Evolutionary conservation across 768 basidiomycete genomes (phyloP).

Genomic region (Rhodotorula diobovata): DNA sequence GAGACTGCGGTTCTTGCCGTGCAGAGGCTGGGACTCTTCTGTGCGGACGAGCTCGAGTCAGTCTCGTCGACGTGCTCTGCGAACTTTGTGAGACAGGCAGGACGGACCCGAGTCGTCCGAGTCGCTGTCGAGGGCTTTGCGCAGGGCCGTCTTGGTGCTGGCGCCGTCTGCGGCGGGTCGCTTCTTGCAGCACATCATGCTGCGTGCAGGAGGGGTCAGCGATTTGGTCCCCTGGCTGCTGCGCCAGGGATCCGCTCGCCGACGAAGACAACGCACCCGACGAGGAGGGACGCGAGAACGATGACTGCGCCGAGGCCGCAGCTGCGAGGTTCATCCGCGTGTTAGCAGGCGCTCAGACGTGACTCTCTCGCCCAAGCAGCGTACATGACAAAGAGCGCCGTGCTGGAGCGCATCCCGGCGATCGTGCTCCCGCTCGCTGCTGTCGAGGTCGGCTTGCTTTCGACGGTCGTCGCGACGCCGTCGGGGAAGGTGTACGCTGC

Average conservation of each 20-base stretch:
- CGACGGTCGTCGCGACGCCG: constrained; percentile 1
- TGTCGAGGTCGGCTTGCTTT: neutral
- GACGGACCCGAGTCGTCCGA: neutral
- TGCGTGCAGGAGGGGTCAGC: neutral
- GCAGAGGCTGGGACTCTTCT: neutral
- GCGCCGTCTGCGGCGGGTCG: neutral
- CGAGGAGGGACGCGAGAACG: constrained; percentile 1
- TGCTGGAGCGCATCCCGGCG: neutral
- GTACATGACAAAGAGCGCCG: constrained; percentile 26
- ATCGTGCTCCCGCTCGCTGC: neutral
- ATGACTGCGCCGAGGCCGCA: constrained; percentile 44
- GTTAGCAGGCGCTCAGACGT: neutral
- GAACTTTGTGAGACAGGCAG: no score
- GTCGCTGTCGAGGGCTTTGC: neutral
- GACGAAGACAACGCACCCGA: neutral
- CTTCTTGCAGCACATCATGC: constrained; percentile 50
- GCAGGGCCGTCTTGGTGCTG: no score
- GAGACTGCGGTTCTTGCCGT: neutral
- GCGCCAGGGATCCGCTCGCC: no score
- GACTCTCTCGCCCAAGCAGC: constrained; percentile 15
- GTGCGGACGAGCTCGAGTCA: neutral
- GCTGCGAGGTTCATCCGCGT: constrained; percentile 43
- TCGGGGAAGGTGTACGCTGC: neutral
- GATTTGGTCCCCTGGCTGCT: no score
- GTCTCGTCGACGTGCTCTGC: no score